These are phyloP conservation scores for Candida railenensis DNA, from an alignment of 805 yeast genomes.

Conservation along the genomic window DNA sequence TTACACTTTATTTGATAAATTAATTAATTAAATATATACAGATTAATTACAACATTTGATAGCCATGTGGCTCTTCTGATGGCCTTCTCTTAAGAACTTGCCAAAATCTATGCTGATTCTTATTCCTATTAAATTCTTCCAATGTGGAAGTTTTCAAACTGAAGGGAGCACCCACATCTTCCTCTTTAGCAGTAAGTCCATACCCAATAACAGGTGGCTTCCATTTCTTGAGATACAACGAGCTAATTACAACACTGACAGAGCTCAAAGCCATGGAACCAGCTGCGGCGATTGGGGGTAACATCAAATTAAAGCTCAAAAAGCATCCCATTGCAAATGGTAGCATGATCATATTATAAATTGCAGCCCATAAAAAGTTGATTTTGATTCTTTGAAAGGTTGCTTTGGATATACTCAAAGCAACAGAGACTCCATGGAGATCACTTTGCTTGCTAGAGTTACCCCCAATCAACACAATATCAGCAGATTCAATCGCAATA, in stretches of 20 bases:
- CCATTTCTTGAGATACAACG: conserved; percentile 73
- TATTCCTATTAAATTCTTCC: conserved; percentile 21
- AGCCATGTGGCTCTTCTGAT: conserved; percentile 2
- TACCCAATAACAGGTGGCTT: conserved; percentile 24
- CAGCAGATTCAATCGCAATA: conserved; percentile 96
- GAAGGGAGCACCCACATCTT: conserved; percentile 17
- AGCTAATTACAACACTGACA: conserved; percentile 80
- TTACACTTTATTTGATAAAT: not conserved
- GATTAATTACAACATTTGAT: conserved; percentile 9
- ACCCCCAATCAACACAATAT: conserved; percentile 69
- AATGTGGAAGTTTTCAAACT: conserved; percentile 23
- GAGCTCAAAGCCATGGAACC: conserved; percentile 93
- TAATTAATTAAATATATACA: not conserved
- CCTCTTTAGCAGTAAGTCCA: conserved; percentile 15
- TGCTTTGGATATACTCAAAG: conserved; percentile 64
- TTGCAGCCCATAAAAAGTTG: conserved; percentile 84
- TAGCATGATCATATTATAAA: conserved; percentile 80
- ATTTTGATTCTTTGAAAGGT: conserved; percentile 74
- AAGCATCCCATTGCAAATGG: conserved; percentile 96
- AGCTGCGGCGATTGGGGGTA: conserved; percentile 89
- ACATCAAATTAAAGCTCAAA: conserved; percentile 67
- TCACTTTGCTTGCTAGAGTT: conserved; percentile 20
- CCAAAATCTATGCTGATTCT: conserved; percentile 7
- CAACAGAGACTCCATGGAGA: conserved; percentile 53
- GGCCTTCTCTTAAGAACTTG: not conserved